Percentiles rank a stretch among this genome's conserved stretches.
Conservation (phyloP, 2,329 filamentous ascomycete genomes). For the Hypoxylon rubiginosum region DNA sequence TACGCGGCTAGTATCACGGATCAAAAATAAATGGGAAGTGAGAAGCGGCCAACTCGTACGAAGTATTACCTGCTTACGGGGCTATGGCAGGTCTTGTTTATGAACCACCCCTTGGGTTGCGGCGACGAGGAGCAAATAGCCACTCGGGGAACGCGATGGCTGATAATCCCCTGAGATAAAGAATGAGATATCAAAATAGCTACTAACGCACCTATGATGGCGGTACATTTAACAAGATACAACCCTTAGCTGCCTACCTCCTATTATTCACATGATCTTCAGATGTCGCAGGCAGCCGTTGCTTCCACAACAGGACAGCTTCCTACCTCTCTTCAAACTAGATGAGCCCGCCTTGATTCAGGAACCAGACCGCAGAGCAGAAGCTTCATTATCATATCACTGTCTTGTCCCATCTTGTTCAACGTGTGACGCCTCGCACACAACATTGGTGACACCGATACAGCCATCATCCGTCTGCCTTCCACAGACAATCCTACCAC, state of each 20-base stretch:
- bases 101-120: too few relatives aligned
- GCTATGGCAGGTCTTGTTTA: background rate
- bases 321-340: slow-evolving; percentile 4
- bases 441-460: slow-evolving; percentile 31
- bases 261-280: slow-evolving; percentile 15
- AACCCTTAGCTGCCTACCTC: background rate
- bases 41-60: background rate
- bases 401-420: slow-evolving; percentile 23
- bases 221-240: slow-evolving; percentile 6
- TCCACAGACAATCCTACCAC: background rate
- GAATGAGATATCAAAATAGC: background rate
- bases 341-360: slow-evolving; percentile 3
- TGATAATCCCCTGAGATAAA: too few relatives aligned
- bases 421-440: slow-evolving; percentile 32
- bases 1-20: too few relatives aligned
- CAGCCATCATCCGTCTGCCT: slow-evolving; percentile 19
- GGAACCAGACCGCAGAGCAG: slow-evolving; percentile 9
- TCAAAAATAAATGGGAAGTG: background rate
- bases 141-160: too few relatives aligned
- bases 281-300: slow-evolving; percentile 36
- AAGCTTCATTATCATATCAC: slow-evolving; percentile 17
- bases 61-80: background rate
- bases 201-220: background rate
- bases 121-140: too few relatives aligned
- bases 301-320: slow-evolving; percentile 32